Conservation (phyloP, 163 green algal genomes). For the Prototheca wickerhamii region DNA sequence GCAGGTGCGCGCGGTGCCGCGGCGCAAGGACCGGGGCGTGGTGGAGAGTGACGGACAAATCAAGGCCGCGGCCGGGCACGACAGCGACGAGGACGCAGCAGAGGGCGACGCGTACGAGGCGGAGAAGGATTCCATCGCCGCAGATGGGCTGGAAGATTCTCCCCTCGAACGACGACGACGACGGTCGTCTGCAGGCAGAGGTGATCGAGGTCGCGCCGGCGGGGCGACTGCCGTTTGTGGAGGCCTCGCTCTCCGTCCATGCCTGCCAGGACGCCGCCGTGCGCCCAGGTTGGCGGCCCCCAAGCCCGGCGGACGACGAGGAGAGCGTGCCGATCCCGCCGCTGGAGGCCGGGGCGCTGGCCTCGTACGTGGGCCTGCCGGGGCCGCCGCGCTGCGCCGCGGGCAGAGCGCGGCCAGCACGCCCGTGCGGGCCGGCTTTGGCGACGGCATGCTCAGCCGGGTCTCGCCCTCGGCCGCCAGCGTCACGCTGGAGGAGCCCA, state of each 20-base stretch:
- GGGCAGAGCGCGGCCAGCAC: background rate
- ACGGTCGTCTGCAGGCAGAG: background rate
- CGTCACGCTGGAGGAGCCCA: background rate
- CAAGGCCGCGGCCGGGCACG: too few relatives aligned
- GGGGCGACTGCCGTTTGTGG: conserved; percentile 31
- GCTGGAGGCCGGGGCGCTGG: conserved; percentile 21
- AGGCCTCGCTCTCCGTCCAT: conserved; percentile 25
- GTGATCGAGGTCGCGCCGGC: conserved; percentile 27
- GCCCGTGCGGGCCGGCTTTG: background rate
- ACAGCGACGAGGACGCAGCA: background rate
- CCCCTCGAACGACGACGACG: background rate
- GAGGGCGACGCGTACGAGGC: background rate
- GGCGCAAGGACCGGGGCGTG: background rate
- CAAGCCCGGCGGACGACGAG: conserved; percentile 4
- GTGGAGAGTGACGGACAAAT: too few relatives aligned
- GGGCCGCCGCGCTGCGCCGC: conserved; percentile 11
- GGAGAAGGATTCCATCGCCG: background rate
- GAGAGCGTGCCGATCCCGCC: conserved; percentile 19
- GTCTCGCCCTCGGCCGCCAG: background rate
- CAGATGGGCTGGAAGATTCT: too few relatives aligned
- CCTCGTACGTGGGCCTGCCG: conserved; percentile 19
- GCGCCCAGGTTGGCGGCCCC: background rate
- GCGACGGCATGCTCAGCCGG: too few relatives aligned
- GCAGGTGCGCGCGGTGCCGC: conserved; percentile 14
- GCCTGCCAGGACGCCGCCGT: background rate